Conservation (phyloP, 129 eudicot genomes). For the Scalesia atractyloides region DNA sequence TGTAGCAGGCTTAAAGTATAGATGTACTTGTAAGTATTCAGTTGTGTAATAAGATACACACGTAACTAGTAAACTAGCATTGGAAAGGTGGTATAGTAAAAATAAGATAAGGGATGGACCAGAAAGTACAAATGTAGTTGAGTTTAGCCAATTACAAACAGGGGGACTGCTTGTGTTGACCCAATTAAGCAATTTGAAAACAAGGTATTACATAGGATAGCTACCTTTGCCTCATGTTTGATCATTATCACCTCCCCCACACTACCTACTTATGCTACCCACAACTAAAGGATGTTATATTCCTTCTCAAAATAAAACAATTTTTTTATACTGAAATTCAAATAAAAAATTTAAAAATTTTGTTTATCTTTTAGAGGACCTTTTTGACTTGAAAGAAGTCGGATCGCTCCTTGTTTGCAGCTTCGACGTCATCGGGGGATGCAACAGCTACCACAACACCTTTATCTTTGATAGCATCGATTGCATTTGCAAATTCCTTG, state of each 20-base stretch:
- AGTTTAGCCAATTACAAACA: conserved; percentile 32
- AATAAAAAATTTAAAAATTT: not conserved
- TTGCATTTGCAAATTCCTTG: conserved; percentile 80
- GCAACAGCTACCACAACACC: conserved; percentile 98
- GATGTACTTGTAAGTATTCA: conserved; percentile 33
- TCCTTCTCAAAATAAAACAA: not conserved
- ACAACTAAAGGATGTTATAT: conserved; percentile 17
- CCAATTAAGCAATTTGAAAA: conserved; percentile 11
- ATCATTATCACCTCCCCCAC: conserved; percentile 39
- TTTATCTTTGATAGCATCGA: conserved; percentile 75
- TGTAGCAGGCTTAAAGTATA: conserved; percentile 30
- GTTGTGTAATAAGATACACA: conserved; percentile 34
- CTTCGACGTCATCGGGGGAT: conserved; percentile 89
- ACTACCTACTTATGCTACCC: conserved; percentile 17
- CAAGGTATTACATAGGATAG: conserved; percentile 10
- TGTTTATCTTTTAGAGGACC: conserved; percentile 46
- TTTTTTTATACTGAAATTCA: not conserved
- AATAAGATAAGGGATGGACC: conserved; percentile 40
- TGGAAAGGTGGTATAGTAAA: conserved; percentile 31
- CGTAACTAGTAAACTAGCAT: conserved; percentile 22
- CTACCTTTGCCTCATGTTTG: conserved; percentile 19
- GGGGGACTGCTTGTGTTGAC: conserved; percentile 32
- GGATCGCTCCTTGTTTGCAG: conserved; percentile 71
- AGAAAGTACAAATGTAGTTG: conserved; percentile 23
- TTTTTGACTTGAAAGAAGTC: conserved; percentile 81